A percentile compares a stretch with the other conserved stretches of the same genome.
phyloP scores from a whole-genome alignment of 441 rosid species.

The Adansonia rubrostipa region DNA sequence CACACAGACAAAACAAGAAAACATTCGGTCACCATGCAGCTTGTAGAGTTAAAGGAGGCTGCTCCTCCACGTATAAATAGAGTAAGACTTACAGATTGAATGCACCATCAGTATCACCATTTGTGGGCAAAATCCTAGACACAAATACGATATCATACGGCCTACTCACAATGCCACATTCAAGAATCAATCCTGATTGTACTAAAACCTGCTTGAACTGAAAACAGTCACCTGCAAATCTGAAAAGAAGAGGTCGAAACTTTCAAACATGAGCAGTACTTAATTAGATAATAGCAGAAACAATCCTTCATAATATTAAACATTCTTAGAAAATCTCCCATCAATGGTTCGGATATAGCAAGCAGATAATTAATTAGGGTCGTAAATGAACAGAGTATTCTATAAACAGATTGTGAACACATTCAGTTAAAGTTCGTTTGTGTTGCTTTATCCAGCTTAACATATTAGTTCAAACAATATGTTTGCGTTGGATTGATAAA shows the following conservation, averaged over 20 bases:
- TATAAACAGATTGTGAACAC: too few relatives aligned
- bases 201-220: background rate
- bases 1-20: background rate
- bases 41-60: background rate
- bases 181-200: background rate
- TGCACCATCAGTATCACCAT: background rate
- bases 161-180: background rate
- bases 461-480: too few relatives aligned
- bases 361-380: background rate
- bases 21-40: background rate
- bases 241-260: background rate
- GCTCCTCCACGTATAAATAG: background rate
- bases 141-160: background rate
- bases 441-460: too few relatives aligned
- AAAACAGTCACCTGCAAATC: constrained; percentile 12
- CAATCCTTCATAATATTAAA: background rate
- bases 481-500: too few relatives aligned
- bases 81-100: background rate
- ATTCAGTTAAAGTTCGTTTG: too few relatives aligned
- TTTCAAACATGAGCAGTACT: constrained; percentile 8
- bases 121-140: background rate
- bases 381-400: too few relatives aligned
- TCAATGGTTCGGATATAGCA: background rate
- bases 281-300: background rate
- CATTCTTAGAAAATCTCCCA: background rate